Evolutionary conservation across 2,329 filamentous ascomycete genomes (phyloP).

Genomic region (Davidsoniella eucalypti): DNA sequence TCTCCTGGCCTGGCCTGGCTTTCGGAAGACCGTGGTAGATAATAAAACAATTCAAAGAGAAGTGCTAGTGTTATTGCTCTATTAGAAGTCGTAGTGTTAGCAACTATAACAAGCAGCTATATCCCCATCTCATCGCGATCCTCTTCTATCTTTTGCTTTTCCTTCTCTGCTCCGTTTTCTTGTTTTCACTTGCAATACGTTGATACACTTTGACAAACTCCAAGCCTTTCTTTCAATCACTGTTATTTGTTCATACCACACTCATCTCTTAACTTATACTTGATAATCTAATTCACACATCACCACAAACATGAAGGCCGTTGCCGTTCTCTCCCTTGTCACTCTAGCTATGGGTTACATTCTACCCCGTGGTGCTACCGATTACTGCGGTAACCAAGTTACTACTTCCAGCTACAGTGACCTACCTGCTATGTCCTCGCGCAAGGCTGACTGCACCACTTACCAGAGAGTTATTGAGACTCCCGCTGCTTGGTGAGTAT

Average conservation of each 20-base stretch:
- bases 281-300: too few species aligned
- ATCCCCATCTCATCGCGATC: too few species aligned
- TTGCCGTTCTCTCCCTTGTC: conserved; percentile 23
- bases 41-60: too few species aligned
- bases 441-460: conserved; percentile 25
- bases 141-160: too few species aligned
- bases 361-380: conserved; percentile 20
- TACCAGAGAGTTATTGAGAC: conserved; percentile 26
- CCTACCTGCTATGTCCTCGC: conserved; percentile 20
- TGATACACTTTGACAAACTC: too few species aligned
- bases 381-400: conserved; percentile 32
- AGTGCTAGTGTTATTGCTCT: too few species aligned
- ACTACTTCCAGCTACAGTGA: conserved; percentile 25
- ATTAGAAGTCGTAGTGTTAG: too few species aligned
- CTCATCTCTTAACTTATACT: conserved; percentile 3
- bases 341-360: conserved; percentile 23
- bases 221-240: background rate
- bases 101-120: too few species aligned
- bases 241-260: background rate
- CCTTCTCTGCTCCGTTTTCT: too few species aligned
- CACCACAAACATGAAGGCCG: conserved; percentile 25
- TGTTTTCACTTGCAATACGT: too few species aligned
- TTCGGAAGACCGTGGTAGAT: too few species aligned
- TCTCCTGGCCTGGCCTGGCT: too few species aligned
- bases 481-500: conserved; percentile 24